Evolutionary conservation across 1,139 yeast genomes (phyloP).

Genomic region (Hyphopichia fennica): DNA sequence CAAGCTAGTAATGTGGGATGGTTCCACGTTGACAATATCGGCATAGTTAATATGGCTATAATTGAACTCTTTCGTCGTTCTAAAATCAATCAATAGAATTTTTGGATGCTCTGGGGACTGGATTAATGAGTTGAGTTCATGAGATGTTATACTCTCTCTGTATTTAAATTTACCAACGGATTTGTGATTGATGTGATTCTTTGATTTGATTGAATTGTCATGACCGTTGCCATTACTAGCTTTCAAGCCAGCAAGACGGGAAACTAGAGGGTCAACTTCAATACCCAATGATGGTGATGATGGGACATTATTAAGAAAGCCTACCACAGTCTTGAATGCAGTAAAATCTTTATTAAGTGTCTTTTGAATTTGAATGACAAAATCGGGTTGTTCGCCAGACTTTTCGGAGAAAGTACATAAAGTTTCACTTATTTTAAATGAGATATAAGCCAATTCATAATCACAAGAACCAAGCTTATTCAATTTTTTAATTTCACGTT

Average conservation of each 20-base stretch:
- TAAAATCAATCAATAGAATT: conserved; percentile 61
- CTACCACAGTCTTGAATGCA: conserved; percentile 9
- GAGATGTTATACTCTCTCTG: conserved; percentile 26
- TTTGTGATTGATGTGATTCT: neutral
- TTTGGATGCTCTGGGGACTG: conserved; percentile 10
- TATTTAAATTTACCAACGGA: conserved; percentile 12
- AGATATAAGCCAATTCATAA: neutral
- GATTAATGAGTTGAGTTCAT: conserved; percentile 20
- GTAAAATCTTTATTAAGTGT: conserved; percentile 21
- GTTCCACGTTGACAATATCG: conserved; percentile 71
- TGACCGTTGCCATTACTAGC: neutral
- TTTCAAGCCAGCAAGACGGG: conserved; percentile 18
- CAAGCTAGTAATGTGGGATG: conserved; percentile 41
- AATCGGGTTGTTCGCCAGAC: conserved; percentile 16
- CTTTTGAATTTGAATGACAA: conserved; percentile 18
- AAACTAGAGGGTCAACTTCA: conserved; percentile 20
- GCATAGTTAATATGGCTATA: conserved; percentile 57
- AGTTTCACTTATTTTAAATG: conserved; percentile 17
- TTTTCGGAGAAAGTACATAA: conserved; percentile 15
- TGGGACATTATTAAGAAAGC: neutral
- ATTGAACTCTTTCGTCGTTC: conserved; percentile 59
- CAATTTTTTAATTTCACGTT: conserved; percentile 28
- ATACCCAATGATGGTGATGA: neutral
- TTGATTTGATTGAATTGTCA: neutral
- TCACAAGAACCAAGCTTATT: conserved; percentile 31